Evolutionary conservation across 169 alveolate species (phyloP).

Genomic region (Theileria orientalis): DNA sequence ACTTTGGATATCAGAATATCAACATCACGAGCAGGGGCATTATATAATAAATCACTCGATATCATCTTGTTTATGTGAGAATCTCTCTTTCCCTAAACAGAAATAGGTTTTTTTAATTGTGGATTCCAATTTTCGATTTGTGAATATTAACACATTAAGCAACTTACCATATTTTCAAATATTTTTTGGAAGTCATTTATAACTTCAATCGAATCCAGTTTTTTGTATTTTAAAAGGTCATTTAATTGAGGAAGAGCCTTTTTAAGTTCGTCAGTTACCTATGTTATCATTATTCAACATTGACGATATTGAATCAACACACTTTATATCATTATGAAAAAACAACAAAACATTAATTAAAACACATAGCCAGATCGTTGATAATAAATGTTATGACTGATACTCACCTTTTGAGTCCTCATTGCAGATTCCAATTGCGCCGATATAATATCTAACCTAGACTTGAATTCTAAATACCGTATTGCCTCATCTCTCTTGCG

Average conservation of each 20-base stretch:
- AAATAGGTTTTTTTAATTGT: constrained; percentile 4
- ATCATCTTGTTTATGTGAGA: constrained; percentile 32
- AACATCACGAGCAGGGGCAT: constrained; percentile 54
- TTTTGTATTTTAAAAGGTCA: constrained; percentile 3
- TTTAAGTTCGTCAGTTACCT: constrained; percentile 43
- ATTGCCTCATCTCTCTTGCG: constrained; percentile 56
- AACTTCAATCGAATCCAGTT: constrained; percentile 33
- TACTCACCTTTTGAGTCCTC: constrained; percentile 40
- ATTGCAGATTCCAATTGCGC: constrained; percentile 43
- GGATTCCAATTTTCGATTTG: constrained; percentile 1
- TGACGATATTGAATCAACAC: neutral
- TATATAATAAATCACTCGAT: constrained; percentile 5
- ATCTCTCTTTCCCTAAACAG: constrained; percentile 40
- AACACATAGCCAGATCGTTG: neutral
- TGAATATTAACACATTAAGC: neutral
- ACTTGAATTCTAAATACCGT: constrained; percentile 42
- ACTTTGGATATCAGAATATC: constrained; percentile 49
- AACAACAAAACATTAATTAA: too few species aligned
- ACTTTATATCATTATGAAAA: too few species aligned
- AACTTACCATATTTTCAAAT: constrained; percentile 58
- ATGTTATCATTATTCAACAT: neutral
- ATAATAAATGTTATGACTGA: neutral
- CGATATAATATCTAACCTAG: constrained; percentile 45
- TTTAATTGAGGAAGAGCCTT: constrained; percentile 50
- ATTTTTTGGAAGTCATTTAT: constrained; percentile 44